Percentiles rank a stretch among this genome's conserved stretches.
phyloP scores from a whole-genome alignment of 768 basidiomycete genomes.

The Tulasnella sp. region DNA sequence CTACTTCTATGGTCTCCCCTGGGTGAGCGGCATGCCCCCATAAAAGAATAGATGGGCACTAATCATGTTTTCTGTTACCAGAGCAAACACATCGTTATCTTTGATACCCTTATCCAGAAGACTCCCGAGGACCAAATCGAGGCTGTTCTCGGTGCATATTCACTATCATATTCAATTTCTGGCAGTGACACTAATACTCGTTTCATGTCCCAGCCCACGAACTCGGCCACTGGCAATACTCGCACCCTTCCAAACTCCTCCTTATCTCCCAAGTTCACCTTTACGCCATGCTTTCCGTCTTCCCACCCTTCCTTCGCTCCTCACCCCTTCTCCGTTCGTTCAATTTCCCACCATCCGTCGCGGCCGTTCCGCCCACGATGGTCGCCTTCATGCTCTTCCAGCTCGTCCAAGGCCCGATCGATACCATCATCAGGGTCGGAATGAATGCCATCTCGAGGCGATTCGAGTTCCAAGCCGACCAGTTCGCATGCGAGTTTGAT shows the following conservation, averaged over 20 bases:
- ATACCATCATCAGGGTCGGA: constrained; percentile 56
- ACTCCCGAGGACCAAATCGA: constrained; percentile 87
- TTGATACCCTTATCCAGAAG: constrained; percentile 91
- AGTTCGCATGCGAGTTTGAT: constrained; percentile 68
- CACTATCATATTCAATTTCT: no score
- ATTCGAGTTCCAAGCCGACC: constrained; percentile 91
- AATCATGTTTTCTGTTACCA: constrained; percentile 23
- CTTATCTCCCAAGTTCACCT: constrained; percentile 79
- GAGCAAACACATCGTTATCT: constrained; percentile 94
- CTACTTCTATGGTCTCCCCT: constrained; percentile 97
- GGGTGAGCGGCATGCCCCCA: constrained; percentile 39
- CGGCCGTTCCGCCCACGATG: constrained; percentile 63
- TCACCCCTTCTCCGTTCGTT: constrained; percentile 71
- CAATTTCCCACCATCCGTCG: constrained; percentile 58
- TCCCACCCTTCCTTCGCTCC: constrained; percentile 82
- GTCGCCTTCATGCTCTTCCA: constrained; percentile 84
- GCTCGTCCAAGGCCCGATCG: constrained; percentile 75
- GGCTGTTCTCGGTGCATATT: constrained; percentile 64
- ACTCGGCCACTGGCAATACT: constrained; percentile 91
- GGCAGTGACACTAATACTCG: no score
- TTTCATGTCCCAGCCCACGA: constrained; percentile 57
- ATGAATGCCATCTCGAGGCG: constrained; percentile 76
- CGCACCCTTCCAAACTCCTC: constrained; percentile 85
- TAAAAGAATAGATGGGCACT: not conserved
- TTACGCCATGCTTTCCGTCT: constrained; percentile 73